Evolutionary conservation across 495 filamentous ascomycete genomes (phyloP), one percentile per base, ranked within the genome.

Genomic region (Podospora fimiseda): DNA sequence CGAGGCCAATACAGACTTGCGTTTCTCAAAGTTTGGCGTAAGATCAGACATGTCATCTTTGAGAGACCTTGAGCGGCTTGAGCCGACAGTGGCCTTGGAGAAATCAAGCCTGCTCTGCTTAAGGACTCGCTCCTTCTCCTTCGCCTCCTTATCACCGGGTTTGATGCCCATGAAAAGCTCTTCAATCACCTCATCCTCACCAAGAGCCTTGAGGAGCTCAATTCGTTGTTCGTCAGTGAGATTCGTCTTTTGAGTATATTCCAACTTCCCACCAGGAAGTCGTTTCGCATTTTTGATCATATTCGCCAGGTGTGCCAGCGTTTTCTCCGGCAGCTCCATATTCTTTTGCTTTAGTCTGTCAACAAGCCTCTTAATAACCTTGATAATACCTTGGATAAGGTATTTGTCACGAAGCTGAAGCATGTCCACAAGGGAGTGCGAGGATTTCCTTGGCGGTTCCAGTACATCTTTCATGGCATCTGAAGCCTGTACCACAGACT

Each of bases 381-480:
- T 82, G 43, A 90, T 86, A 48, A 88, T 79, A 9, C 85, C 86
- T 14, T 73, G 79, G 48, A 87, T 80, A n/a, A 96, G 79, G 57
- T 87, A 95, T 30, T 81, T 77, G 66, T 96, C 91, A 53, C 88
- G 82, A 3, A 96, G 73, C 53, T 90, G 79, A 11, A 96, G 73
- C 88, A 90, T 92, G 63, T 85, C 87, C 11, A 84, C 82, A 68
- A 95, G 82, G 14, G 73, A 77, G 59, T 75, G 74, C 64, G 89
- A 83, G 11, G 84, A 80, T 42, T 63, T 60, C 9, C 79, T 83
- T 1, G 89, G 84, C 9, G 82, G 73, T 30, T 78, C 67, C 21
- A 89, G 68, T 14, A 90, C 70, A 14, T 65, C 63, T 58, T 78
- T 85, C 66, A 74, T 74, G 9, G 67, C 68, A 54, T 70, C 54